Evolutionary conservation across 176 grass and related monocot species (phyloP).

Genomic region (bread wheat (Triticum aestivum)): IWGSC_CS_RefSeq_v2.1 NC_057810.1:500325515-500326014

Average conservation of each 20-base stretch:
- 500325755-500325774: not conserved
- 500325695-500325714: not conserved
- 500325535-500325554: not conserved
- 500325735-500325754: not conserved
- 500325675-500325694: not conserved
- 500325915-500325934: not conserved
- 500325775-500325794: not conserved
- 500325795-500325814: not conserved
- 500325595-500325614: not conserved
- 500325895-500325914: not conserved
- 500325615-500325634: slow-evolving; percentile 9
- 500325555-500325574: not conserved
- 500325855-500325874: not conserved
- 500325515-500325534: not conserved
- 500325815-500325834: not conserved
- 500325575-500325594: not conserved
- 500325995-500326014: not conserved
- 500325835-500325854: not conserved
- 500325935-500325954: not conserved
- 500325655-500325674: no score
- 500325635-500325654: not conserved
- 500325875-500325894: not conserved
- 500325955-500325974: not conserved
- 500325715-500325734: not conserved
- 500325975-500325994: not conserved